These are phyloP conservation scores for Boletus rubescentipes DNA, from an alignment of 768 basidiomycete species.

Conservation along the genomic window DNA sequence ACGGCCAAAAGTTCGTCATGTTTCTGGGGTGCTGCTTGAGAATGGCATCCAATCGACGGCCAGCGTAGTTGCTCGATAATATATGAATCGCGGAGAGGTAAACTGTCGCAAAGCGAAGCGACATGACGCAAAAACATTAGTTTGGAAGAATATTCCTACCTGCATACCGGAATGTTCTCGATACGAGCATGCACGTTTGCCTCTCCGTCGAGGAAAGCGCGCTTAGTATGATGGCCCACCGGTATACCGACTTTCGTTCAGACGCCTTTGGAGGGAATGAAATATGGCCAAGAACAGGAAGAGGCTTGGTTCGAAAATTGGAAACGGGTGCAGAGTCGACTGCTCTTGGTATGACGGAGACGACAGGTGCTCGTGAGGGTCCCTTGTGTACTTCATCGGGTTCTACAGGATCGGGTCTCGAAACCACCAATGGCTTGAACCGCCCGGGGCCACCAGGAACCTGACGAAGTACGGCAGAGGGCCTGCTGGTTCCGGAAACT, in stretches of 20 bases:
- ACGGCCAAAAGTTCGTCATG: conserved; percentile 73
- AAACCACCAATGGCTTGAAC: conserved; percentile 16
- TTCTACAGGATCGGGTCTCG: neutral
- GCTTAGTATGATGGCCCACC: conserved; percentile 55
- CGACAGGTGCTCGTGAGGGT: too few relatives aligned
- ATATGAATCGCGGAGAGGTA: conserved; percentile 59
- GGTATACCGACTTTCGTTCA: conserved; percentile 53
- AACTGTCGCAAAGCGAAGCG: conserved; percentile 37
- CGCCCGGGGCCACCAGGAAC: conserved; percentile 2
- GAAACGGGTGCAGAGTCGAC: neutral
- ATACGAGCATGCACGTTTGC: conserved; percentile 48
- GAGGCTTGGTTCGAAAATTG: neutral
- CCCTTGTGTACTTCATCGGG: neutral
- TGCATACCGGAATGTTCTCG: conserved; percentile 62
- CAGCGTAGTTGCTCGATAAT: conserved; percentile 47
- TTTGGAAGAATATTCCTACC: conserved; percentile 34
- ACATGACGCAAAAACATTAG: conserved; percentile 1
- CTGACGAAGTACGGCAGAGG: neutral
- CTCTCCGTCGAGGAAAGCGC: conserved; percentile 46
- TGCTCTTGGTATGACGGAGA: neutral
- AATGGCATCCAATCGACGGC: conserved; percentile 44
- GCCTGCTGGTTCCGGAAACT: neutral
- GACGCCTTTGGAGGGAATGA: conserved; percentile 57
- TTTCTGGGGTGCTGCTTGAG: conserved; percentile 39
- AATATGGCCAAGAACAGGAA: conserved; percentile 39